Base-by-base conservation (phyloP, 2,329 filamentous ascomycete species). In the Talaromyces sp. region DNA sequence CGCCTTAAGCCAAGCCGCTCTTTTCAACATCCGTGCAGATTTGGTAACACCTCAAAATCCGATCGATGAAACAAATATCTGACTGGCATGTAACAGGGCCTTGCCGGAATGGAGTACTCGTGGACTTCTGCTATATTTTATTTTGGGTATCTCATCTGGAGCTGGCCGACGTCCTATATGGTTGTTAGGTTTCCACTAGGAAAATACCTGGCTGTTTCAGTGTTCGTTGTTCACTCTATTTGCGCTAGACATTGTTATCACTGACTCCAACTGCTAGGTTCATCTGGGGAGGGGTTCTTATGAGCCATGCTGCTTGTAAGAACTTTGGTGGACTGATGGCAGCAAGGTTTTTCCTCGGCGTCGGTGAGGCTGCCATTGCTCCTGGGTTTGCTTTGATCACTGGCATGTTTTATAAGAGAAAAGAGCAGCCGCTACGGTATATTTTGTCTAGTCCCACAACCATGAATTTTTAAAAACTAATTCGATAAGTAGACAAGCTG, bases 281-380 rank as follows among this genome's bases (percentile, higher is more conserved):
- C 10, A 7, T 59, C 11, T 81, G 80, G 79, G 79, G 79, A 2
- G 74, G 80, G 52, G 75, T 79, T 7, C 78, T 81, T 63, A 69
- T 78, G 2, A 71, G 69, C 26, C 80, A 81, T 78, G 79, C 78
- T 1, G 77, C 72, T 5, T 78, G 75, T 57, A 74, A 80, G 31
- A 78, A 72, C 35, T 82, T 80, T 62, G 69, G 69, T 3, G 76
- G 75, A 0, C 68, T 83, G 3, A 72, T 83, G 61, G 78, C 75
- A 0, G 75, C 78, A 12, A 76, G 81, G 1, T 83, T 83, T 64
- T 81, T 83, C 65, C 72, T 83, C 0, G 81, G 81, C 5, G 74
- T 83, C 24, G 78, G 82, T 21, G 81, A 83, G 64, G 81, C 80
- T 0, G 81, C 80, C 3, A 83, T 76, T 61, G 63, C 79, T 27